These are phyloP conservation scores for Musa itinerans DNA, from an alignment of 176 grass and related monocot species.

Conservation along the genomic window DNA sequence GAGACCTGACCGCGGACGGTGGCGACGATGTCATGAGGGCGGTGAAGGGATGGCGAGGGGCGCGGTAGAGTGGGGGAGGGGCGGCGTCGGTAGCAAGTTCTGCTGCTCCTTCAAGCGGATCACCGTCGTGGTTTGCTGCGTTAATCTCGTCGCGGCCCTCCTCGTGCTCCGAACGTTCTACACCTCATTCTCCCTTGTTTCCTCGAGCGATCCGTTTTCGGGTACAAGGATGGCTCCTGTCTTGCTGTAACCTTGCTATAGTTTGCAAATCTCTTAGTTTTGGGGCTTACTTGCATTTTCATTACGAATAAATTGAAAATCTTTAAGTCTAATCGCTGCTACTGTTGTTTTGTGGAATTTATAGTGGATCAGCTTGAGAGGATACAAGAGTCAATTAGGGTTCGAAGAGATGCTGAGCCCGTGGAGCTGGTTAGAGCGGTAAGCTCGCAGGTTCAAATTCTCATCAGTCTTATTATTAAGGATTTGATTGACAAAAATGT, in stretches of 20 bases:
- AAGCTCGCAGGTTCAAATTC: slow-evolving; percentile 1
- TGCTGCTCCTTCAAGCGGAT: slow-evolving; percentile 55
- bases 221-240: slow-evolving; percentile 1
- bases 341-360: slow-evolving; percentile 28
- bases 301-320: background rate
- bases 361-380: slow-evolving; percentile 71
- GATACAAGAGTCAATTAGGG: slow-evolving; percentile 71
- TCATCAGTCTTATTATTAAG: background rate
- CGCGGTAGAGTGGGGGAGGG: background rate
- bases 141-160: slow-evolving; percentile 65
- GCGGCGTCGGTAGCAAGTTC: slow-evolving; percentile 26
- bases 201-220: slow-evolving; percentile 4
- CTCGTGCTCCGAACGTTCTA: slow-evolving; percentile 67
- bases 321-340: background rate
- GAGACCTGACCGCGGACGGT: too few species aligned
- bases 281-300: background rate
- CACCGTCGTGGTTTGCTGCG: slow-evolving; percentile 60
- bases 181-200: slow-evolving; percentile 10
- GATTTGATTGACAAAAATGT: background rate
- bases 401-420: slow-evolving; percentile 49
- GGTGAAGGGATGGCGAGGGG: slow-evolving; percentile 51
- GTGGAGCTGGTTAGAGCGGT: slow-evolving; percentile 72
- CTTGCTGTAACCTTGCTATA: background rate
- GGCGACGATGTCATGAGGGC: slow-evolving; percentile 25
- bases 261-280: background rate